phyloP scores from a whole-genome alignment of 805 yeast species.

The Wilhelminamyces savonicus region DNA sequence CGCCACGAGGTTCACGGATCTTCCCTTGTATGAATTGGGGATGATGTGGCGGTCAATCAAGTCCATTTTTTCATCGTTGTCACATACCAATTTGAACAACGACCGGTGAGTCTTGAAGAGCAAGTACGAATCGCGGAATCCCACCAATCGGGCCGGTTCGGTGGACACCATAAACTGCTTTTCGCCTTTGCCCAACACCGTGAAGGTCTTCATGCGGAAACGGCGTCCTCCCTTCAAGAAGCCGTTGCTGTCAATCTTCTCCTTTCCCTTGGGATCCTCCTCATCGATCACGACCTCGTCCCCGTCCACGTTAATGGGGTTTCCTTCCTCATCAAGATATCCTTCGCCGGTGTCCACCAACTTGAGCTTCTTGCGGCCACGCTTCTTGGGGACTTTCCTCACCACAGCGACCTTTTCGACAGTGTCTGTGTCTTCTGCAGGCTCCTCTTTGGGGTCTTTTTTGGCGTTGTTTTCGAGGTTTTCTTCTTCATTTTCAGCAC shows the following conservation, averaged over 20 bases:
- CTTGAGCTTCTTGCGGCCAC: conserved; percentile 32
- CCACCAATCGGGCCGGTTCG: conserved; percentile 93
- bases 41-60: conserved; percentile 73
- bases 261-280: conserved; percentile 73
- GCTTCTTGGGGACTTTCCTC: conserved; percentile 24
- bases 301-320: conserved; percentile 53
- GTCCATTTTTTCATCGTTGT: conserved; percentile 75
- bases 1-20: conserved; percentile 83
- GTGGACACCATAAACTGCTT: conserved; percentile 85
- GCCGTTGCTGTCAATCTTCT: conserved; percentile 65
- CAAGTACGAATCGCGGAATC: conserved; percentile 86
- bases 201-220: conserved; percentile 66
- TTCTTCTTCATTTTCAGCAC: conserved; percentile 49
- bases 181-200: conserved; percentile 58
- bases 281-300: conserved; percentile 73
- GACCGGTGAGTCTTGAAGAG: conserved; percentile 81
- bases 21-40: conserved; percentile 86
- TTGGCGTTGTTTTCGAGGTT: conserved; percentile 6
- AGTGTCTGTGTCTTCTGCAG: neutral
- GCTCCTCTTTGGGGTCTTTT: neutral
- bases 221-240: conserved; percentile 64
- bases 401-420: neutral
- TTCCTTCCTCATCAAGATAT: conserved; percentile 60
- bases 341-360: conserved; percentile 33
- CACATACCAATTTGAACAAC: conserved; percentile 65